Conservation (phyloP, 768 basidiomycete species). For the Sutorius australiensis region DNA sequence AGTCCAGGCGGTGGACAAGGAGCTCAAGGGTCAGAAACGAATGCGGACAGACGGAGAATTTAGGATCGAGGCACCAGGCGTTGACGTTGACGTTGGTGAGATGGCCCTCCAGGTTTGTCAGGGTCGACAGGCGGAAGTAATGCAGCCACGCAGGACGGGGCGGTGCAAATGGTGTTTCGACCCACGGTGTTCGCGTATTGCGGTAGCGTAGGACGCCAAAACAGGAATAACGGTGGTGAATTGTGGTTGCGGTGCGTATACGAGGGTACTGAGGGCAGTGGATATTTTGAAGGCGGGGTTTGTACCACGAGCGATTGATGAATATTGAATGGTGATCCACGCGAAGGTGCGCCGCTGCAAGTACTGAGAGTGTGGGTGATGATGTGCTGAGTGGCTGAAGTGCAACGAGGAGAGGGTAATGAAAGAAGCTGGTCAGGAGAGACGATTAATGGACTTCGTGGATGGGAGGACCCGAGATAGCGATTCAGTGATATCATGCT, state of each 20-base stretch:
- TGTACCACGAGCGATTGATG: not conserved
- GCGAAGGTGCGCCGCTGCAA: conserved; percentile 7
- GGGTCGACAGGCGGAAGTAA: conserved; percentile 4
- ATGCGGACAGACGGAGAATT: not conserved
- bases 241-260: not conserved
- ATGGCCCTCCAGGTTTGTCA: not conserved
- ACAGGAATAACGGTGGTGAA: not conserved
- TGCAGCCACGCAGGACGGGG: not conserved
- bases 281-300: not conserved
- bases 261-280: conserved; percentile 3
- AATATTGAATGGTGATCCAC: conserved; percentile 9
- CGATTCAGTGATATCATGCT: conserved; percentile 3
- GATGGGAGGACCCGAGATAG: not conserved
- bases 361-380: not conserved
- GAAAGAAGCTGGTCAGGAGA: not conserved
- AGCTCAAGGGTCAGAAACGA: not conserved
- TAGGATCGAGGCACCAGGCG: conserved; percentile 2
- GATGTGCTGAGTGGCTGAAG: not conserved
- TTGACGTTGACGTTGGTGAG: not conserved
- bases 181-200: conserved; percentile 1
- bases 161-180: not conserved
- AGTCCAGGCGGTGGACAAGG: not conserved
- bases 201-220: not conserved
- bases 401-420: conserved; percentile 6
- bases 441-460: not conserved